phyloP scores from a whole-genome alignment of 2,329 filamentous ascomycete species.

The Fusarium sp. region DNA sequence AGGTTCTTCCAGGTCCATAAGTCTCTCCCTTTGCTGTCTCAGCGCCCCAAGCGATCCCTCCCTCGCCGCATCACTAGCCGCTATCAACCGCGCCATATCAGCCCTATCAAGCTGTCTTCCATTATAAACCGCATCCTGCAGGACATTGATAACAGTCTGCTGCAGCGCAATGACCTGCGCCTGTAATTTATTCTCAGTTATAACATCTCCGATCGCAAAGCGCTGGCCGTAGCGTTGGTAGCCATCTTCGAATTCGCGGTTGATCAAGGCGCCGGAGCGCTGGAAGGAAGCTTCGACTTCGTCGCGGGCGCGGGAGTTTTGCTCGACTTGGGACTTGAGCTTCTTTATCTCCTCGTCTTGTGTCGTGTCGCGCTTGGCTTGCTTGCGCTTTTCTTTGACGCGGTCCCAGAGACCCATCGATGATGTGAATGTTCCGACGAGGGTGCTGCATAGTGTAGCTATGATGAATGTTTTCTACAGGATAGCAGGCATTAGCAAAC shows the following conservation, averaged over 20 bases:
- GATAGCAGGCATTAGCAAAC: not conserved
- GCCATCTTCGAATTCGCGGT: constrained; percentile 39
- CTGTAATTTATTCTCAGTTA: constrained; percentile 40
- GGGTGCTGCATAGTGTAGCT: constrained; percentile 38
- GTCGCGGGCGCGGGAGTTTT: constrained; percentile 16
- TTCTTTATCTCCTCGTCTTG: constrained; percentile 42
- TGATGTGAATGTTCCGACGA: constrained; percentile 42
- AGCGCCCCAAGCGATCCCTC: constrained; percentile 35
- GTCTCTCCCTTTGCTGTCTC: constrained; percentile 34
- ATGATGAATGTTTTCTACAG: constrained; percentile 41
- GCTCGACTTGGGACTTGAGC: constrained; percentile 33
- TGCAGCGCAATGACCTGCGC: constrained; percentile 41
- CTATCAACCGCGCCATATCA: constrained; percentile 39
- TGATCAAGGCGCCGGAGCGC: constrained; percentile 37
- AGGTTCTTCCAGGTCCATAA: constrained; percentile 16
- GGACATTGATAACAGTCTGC: constrained; percentile 41
- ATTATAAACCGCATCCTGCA: constrained; percentile 36
- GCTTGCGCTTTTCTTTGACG: constrained; percentile 38
- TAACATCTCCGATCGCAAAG: constrained; percentile 39
- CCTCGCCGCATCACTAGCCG: constrained; percentile 38
- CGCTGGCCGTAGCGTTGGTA: constrained; percentile 33
- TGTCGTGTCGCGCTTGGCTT: constrained; percentile 33
- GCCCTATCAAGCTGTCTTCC: constrained; percentile 34
- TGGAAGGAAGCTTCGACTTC: constrained; percentile 36
- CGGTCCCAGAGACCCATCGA: constrained; percentile 42